Evolutionary conservation across 306 rosid genomes (phyloP), one percentile per base, ranked within the genome.

Genomic region (Castanopsis chinensis): DNA sequence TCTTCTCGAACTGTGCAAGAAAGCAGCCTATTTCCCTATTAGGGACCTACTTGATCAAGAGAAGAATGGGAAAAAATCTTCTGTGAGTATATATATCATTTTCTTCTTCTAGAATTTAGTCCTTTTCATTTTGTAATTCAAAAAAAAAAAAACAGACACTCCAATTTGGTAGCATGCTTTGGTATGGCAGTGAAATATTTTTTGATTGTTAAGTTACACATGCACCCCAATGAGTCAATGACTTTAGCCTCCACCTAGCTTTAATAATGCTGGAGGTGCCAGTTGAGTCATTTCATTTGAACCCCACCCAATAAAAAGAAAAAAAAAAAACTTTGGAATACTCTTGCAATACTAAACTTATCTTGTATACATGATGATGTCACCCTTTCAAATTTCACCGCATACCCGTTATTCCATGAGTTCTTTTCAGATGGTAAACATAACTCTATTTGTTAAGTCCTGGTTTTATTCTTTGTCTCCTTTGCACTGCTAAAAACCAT

Each of bases 1-100:
- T 91, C 82, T 96, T 52, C 91, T 93, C 76, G 99, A 96, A 63
- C 91, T 96, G 64, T 96, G 99, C 91, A 96, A 96, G 87, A 96
- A 93, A 86, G 99, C 99, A 30, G 99, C 99, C 23, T 96, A 96
- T 85, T 76, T 89, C 79, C 93, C 99, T 41, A 81, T 96, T 64
- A 91, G 99, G 86, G 98, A 91, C 54, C 84, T 96, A 41, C 88
- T 96, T 37, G 88, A 88, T 49, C 88, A 85, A 65, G 98, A 96
- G 86, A 96, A 88, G 84, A 82, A 58, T 10, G 99, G 99, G 78
- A 86, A 83, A 64, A 86, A 68, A 75, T 79, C 92, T 65, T 67
- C 85, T 65, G 99, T 96, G 63, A 96, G 99, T 91, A 74, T 54
- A 61, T 71, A 54, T 49, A 1, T 75, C 69, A 51, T 68, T 74